Evolutionary conservation across 2,329 filamentous ascomycete genomes (phyloP).

Genomic region (Colletotrichum gloeosporioides): DNA sequence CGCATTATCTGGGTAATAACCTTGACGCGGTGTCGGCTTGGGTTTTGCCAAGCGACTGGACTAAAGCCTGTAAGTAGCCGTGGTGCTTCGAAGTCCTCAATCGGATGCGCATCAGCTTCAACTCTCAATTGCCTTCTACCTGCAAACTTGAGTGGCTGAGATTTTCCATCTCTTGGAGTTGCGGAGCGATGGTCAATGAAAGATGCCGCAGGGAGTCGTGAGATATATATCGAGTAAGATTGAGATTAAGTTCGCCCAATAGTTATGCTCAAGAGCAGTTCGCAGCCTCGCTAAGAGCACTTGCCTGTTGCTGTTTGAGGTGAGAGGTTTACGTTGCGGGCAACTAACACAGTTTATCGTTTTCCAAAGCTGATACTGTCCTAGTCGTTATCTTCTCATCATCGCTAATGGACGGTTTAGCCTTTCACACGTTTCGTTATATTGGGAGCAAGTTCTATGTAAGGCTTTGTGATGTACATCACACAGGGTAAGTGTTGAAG

Average conservation of each 20-base stretch:
- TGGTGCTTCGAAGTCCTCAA: not conserved
- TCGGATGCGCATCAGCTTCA: not conserved
- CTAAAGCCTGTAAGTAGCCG: not conserved
- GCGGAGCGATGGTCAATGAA: not conserved
- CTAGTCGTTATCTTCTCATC: not conserved
- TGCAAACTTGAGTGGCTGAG: not conserved
- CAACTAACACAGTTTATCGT: not conserved
- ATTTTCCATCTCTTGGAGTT: not conserved
- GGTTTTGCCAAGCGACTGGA: not conserved
- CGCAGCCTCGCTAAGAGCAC: not conserved
- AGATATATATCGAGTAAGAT: not conserved
- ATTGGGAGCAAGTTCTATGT: not conserved
- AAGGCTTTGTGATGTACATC: fast-evolving
- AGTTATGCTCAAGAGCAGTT: not conserved
- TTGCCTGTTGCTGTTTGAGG: not conserved
- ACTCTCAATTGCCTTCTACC: not conserved
- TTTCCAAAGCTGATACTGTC: not conserved
- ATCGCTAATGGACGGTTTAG: not conserved
- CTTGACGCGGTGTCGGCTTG: not conserved
- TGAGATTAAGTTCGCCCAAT: not conserved
- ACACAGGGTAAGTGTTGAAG: not conserved
- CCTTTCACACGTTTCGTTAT: not conserved
- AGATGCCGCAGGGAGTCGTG: not conserved
- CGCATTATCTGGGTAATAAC: fast-evolving
- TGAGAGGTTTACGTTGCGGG: fast-evolving